These are phyloP conservation scores for Xerocomus potaroensis DNA, from an alignment of 768 basidiomycete genomes.

Conservation along the genomic window DNA sequence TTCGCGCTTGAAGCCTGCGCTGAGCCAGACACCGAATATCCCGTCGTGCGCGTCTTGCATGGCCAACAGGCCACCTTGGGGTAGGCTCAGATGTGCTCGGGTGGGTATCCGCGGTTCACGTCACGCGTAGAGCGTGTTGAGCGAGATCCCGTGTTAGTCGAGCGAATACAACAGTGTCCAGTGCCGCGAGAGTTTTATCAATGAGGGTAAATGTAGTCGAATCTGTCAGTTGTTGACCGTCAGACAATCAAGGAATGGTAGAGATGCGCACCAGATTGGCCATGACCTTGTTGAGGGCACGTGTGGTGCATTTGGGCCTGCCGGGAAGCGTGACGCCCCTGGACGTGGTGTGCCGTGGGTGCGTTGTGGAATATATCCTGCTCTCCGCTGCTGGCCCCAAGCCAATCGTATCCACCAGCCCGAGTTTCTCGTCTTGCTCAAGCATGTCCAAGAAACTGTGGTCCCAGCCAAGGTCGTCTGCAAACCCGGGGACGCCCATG, in stretches of 20 bases:
- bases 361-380: constrained; percentile 1
- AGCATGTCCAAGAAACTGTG: constrained; percentile 53
- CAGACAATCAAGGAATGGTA: no score
- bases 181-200: no score
- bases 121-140: constrained; percentile 77
- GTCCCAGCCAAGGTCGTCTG: constrained; percentile 65
- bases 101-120: no score
- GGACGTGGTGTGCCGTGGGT: constrained; percentile 26
- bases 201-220: no score
- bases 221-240: constrained; percentile 50
- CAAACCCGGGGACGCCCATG: constrained; percentile 76
- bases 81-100: no score
- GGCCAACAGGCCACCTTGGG: no score
- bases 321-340: constrained; percentile 50
- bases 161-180: constrained; percentile 84
- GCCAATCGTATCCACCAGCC: constrained; percentile 36
- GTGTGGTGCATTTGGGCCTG: no score
- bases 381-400: constrained; percentile 35
- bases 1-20: constrained; percentile 56
- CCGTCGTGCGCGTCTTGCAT: no score
- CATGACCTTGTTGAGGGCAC: constrained; percentile 40
- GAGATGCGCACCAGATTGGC: no score
- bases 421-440: constrained; percentile 36
- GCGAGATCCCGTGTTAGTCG: constrained; percentile 94
- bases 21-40: constrained; percentile 88